phyloP scores from a whole-genome alignment of 225 moss, liverwort and hornwort genomes.

The Asterella californica region DNA sequence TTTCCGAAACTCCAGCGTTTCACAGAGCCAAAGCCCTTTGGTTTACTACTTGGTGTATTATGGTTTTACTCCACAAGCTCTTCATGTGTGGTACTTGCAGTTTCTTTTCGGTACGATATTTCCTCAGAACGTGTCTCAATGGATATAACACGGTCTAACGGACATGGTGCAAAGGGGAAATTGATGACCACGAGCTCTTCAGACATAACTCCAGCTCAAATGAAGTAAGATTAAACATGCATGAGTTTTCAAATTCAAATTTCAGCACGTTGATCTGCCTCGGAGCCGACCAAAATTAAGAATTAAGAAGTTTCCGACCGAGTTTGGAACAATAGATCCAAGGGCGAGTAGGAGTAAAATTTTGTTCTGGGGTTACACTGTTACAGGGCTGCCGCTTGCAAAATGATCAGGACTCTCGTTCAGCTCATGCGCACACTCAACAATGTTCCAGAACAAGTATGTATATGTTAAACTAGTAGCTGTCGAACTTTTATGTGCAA shows the following conservation, averaged over 20 bases:
- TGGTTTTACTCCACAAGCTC: too few relatives aligned
- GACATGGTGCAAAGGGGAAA: slow-evolving; percentile 22
- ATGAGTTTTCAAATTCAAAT: neutral
- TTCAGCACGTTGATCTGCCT: neutral
- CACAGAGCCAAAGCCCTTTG: too few relatives aligned
- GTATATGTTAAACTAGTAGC: neutral
- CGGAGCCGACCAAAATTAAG: neutral
- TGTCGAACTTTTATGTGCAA: too few relatives aligned
- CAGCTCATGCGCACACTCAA: slow-evolving; percentile 59
- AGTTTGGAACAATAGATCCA: neutral
- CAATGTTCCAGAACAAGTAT: slow-evolving; percentile 46
- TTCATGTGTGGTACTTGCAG: slow-evolving; percentile 30
- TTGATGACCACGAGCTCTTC: slow-evolving; percentile 32
- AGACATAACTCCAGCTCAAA: slow-evolving; percentile 43
- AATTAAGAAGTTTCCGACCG: neutral
- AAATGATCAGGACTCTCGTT: slow-evolving; percentile 69
- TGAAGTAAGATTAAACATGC: slow-evolving; percentile 47
- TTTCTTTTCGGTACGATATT: slow-evolving; percentile 56
- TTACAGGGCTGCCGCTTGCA: slow-evolving; percentile 58
- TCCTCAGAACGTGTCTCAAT: slow-evolving; percentile 42
- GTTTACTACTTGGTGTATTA: too few relatives aligned
- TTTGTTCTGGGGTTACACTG: neutral
- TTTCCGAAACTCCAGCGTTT: too few relatives aligned
- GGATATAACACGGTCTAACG: slow-evolving; percentile 47
- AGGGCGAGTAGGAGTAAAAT: neutral